phyloP scores from a whole-genome alignment of 805 yeast genomes.

The Nakazawaea ernobii region DNA sequence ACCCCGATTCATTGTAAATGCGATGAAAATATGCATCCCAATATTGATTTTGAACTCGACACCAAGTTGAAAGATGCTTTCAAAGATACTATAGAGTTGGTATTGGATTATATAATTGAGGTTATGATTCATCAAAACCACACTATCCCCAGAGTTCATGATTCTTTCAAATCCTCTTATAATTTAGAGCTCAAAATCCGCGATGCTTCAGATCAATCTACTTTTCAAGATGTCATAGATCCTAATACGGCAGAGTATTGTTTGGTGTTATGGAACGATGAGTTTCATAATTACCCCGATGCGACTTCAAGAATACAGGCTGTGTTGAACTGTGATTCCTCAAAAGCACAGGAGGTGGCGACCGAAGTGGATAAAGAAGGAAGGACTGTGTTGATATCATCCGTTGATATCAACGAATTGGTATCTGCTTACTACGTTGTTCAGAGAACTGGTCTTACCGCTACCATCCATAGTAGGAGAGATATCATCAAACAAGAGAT shows the following conservation, averaged over 20 bases:
- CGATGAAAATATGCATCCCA: conserved; percentile 6
- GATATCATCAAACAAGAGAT: conserved; percentile 47
- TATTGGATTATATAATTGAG: conserved; percentile 38
- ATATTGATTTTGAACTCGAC: not conserved
- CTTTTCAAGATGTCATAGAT: conserved; percentile 21
- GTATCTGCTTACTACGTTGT: conserved; percentile 32
- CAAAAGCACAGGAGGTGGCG: conserved; percentile 32
- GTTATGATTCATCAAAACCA: conserved; percentile 33
- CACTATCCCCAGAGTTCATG: conserved; percentile 33
- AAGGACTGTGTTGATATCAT: conserved; percentile 35
- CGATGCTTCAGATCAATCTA: conserved; percentile 3
- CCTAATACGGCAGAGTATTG: conserved; percentile 32
- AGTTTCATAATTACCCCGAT: conserved; percentile 47
- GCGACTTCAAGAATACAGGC: conserved; percentile 11
- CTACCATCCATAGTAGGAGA: conserved; percentile 45
- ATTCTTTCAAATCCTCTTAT: conserved; percentile 7
- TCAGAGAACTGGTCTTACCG: conserved; percentile 46
- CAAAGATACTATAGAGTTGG: conserved; percentile 24
- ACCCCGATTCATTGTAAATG: conserved; percentile 45
- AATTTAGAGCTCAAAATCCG: not conserved
- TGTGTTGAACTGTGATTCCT: conserved; percentile 2
- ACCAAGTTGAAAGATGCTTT: conserved; percentile 17
- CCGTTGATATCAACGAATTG: conserved; percentile 20
- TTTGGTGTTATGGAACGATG: conserved; percentile 74
- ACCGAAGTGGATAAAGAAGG: conserved; percentile 45